Conservation (phyloP, 1,139 yeast species). For the Blastobotrys illinoisensis region DNA sequence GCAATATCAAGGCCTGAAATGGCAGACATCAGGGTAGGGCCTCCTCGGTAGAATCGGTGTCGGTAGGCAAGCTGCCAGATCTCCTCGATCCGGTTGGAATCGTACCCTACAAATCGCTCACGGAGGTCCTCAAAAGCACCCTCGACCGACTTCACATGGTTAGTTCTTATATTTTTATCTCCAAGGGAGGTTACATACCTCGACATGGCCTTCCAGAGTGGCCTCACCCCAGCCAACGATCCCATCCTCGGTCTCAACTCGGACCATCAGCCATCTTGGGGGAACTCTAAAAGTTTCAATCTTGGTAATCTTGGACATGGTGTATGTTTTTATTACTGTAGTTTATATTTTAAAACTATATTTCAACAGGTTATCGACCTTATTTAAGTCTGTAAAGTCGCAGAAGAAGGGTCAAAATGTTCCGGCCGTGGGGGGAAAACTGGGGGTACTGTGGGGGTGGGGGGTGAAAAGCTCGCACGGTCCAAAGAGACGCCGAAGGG, state of each 20-base stretch:
- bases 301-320: constrained; percentile 20
- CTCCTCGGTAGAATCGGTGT: constrained; percentile 32
- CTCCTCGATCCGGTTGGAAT: constrained; percentile 29
- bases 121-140: constrained; percentile 30
- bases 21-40: constrained; percentile 32
- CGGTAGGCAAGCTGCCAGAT: constrained; percentile 31
- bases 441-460: not conserved
- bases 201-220: constrained; percentile 30
- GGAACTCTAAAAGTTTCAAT: constrained; percentile 31
- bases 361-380: not conserved
- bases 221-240: constrained; percentile 32
- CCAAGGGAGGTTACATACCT: constrained; percentile 13
- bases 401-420: not conserved
- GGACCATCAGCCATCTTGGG: constrained; percentile 30
- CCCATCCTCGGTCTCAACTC: constrained; percentile 29
- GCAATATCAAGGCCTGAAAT: constrained; percentile 32
- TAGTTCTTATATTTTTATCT: not conserved
- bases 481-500: not conserved
- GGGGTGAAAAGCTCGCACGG: not conserved
- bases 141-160: constrained; percentile 22
- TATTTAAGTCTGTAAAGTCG: not conserved
- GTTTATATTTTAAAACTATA: not conserved
- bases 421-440: constrained; percentile 1
- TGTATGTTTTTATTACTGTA: not conserved
- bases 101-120: constrained; percentile 32